Evolutionary conservation across 495 filamentous ascomycete genomes (phyloP).

Genomic region (Collariella sp.): DNA sequence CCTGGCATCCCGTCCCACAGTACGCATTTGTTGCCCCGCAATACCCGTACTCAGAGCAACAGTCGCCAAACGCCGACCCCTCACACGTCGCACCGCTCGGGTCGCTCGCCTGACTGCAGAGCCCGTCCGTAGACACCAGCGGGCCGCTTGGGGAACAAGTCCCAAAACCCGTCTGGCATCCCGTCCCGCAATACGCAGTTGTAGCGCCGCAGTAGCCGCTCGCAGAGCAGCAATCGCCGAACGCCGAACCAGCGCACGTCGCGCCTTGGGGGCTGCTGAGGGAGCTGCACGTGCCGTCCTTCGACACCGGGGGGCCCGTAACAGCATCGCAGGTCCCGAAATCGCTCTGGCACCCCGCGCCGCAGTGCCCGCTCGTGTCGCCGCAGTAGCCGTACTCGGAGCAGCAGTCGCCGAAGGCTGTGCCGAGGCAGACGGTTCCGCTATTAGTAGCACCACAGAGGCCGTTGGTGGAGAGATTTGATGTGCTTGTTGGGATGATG

Average conservation of each 20-base stretch:
- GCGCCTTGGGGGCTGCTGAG: too few species aligned
- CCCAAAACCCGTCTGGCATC: constrained; percentile 44
- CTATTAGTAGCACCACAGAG: neutral
- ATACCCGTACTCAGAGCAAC: constrained; percentile 36
- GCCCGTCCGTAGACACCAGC: constrained; percentile 33
- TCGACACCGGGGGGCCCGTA: neutral
- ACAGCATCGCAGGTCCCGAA: constrained; percentile 48
- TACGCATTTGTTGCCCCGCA: constrained; percentile 44
- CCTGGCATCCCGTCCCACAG: constrained; percentile 44
- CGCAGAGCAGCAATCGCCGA: constrained; percentile 38
- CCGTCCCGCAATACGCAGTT: constrained; percentile 41
- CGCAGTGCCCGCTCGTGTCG: constrained; percentile 42
- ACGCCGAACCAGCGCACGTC: constrained; percentile 41
- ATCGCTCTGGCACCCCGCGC: constrained; percentile 39
- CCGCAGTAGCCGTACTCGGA: constrained; percentile 40
- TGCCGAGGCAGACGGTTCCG: constrained; percentile 44
- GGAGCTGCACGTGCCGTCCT: constrained; percentile 45
- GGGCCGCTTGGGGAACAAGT: constrained; percentile 30
- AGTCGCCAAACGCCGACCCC: constrained; percentile 35
- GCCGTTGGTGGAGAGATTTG: neutral
- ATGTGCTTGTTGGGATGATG: too few species aligned
- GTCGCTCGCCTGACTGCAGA: too few species aligned
- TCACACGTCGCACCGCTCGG: constrained; percentile 38
- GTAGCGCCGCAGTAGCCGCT: constrained; percentile 43
- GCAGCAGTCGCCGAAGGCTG: constrained; percentile 37